Conservation (phyloP, 306 rosid species). For the Cucurbita pepo region DNA sequence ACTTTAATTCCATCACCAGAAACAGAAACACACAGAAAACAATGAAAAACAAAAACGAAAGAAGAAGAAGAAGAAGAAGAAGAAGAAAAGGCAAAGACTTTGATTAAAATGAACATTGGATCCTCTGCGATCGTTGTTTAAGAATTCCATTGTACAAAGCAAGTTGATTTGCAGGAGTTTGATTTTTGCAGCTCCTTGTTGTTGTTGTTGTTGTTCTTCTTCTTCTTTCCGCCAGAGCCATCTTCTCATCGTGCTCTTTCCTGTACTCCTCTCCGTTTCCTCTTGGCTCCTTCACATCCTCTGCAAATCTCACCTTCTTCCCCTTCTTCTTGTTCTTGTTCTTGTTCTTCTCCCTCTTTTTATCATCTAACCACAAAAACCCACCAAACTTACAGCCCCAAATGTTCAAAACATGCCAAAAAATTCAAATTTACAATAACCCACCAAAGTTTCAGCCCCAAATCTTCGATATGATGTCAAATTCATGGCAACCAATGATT, state of each 20-base stretch:
- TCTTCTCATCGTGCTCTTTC: slow-evolving; percentile 14
- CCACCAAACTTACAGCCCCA: background rate
- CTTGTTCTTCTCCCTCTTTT: slow-evolving; percentile 16
- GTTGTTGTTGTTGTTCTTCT: slow-evolving; percentile 1
- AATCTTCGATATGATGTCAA: background rate
- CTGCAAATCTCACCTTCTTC: slow-evolving; percentile 67
- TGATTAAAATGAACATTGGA: slow-evolving; percentile 18
- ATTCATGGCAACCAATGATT: too few relatives aligned
- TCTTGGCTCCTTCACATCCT: slow-evolving; percentile 37
- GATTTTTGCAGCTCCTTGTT: background rate
- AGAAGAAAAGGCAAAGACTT: background rate
- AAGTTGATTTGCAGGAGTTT: slow-evolving; percentile 25
- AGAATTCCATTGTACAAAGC: slow-evolving; percentile 38
- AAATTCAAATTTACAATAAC: background rate
- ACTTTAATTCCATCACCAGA: too few relatives aligned
- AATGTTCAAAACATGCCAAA: background rate
- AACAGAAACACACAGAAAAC: background rate
- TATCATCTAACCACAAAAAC: slow-evolving; percentile 3
- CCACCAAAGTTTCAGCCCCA: background rate
- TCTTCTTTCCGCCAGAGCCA: slow-evolving; percentile 1
- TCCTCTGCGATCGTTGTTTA: slow-evolving; percentile 23
- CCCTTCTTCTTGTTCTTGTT: slow-evolving; percentile 19
- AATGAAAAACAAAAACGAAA: background rate
- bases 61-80: background rate
- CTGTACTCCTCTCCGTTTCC: slow-evolving; percentile 19